Evolutionary conservation across 306 rosid genomes (phyloP).

Genomic region (Cotoneaster glaucophyllus): DNA sequence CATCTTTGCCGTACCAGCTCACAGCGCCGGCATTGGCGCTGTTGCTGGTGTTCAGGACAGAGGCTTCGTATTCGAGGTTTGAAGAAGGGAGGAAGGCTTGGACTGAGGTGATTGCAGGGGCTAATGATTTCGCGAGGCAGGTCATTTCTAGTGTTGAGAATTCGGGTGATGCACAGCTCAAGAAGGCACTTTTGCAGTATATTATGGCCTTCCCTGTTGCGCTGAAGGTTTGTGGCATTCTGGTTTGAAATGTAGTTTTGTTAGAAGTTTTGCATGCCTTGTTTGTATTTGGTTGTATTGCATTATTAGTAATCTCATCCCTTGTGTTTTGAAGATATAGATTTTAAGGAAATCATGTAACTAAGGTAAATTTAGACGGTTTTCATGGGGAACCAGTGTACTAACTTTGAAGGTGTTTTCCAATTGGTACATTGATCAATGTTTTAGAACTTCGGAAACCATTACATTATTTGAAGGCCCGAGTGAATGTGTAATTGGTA

Average conservation of each 20-base stretch:
- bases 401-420: neutral
- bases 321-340: neutral
- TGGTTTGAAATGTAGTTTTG: neutral
- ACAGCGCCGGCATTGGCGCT: conserved; percentile 88
- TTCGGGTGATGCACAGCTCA: conserved; percentile 36
- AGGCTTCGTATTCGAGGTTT: conserved; percentile 75
- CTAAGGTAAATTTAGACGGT: neutral
- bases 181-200: conserved; percentile 64
- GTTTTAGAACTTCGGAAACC: neutral
- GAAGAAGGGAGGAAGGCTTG: conserved; percentile 87
- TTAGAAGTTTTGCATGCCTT: neutral
- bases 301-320: neutral
- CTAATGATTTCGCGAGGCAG: conserved; percentile 59
- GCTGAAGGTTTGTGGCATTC: conserved; percentile 47
- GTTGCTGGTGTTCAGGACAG: conserved; percentile 76
- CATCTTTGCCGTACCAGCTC: conserved; percentile 74
- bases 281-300: too few relatives aligned
- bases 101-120: conserved; percentile 56
- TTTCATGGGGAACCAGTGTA: neutral
- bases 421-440: neutral
- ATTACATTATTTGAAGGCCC: neutral
- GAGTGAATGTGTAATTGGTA: neutral
- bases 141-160: conserved; percentile 39
- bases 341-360: neutral
- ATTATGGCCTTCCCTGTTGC: conserved; percentile 71